Percentiles rank a stretch among this genome's conserved stretches.
Conservation (phyloP, 805 yeast species). For the Candida vartiovaarae region DNA sequence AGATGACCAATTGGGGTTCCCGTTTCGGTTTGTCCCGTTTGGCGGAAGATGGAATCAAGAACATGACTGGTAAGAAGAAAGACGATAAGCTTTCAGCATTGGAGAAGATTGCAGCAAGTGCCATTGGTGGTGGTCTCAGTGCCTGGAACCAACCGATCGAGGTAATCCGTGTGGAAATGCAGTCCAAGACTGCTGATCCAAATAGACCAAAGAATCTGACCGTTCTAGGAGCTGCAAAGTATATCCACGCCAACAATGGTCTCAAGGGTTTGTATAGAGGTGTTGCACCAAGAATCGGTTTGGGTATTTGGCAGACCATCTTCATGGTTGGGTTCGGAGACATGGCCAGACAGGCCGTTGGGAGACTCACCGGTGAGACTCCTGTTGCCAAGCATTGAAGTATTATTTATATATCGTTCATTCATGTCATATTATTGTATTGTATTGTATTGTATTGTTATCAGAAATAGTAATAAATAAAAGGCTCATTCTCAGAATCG, state of each 20-base stretch:
- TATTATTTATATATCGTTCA: too few relatives aligned
- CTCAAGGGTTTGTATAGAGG: conserved; percentile 90
- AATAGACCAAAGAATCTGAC: conserved; percentile 89
- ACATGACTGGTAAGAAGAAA: conserved; percentile 48
- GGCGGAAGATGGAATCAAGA: conserved; percentile 80
- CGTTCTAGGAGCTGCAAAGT: conserved; percentile 68
- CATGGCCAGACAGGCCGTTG: conserved; percentile 71
- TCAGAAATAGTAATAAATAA: too few relatives aligned
- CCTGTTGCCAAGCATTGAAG: conserved; percentile 29
- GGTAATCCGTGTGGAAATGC: conserved; percentile 97
- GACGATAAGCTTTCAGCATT: conserved; percentile 59
- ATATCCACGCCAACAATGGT: conserved; percentile 80
- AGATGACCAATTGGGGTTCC: conserved; percentile 99
- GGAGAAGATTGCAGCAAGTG: conserved; percentile 81
- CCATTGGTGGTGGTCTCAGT: conserved; percentile 92
- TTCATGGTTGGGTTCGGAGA: conserved; percentile 99
- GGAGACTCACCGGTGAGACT: conserved; percentile 49
- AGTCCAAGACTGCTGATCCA: conserved; percentile 88
- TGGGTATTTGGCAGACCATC: conserved; percentile 97
- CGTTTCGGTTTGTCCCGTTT: conserved; percentile 89
- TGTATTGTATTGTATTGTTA: too few relatives aligned
- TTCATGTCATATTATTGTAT: too few relatives aligned
- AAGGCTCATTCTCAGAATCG: too few relatives aligned
- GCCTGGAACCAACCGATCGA: conserved; percentile 99
- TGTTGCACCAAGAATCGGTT: conserved; percentile 92